Base-by-base conservation (phyloP, 192 early-diverging fungal species). In the Coemansia sp. region DNA sequence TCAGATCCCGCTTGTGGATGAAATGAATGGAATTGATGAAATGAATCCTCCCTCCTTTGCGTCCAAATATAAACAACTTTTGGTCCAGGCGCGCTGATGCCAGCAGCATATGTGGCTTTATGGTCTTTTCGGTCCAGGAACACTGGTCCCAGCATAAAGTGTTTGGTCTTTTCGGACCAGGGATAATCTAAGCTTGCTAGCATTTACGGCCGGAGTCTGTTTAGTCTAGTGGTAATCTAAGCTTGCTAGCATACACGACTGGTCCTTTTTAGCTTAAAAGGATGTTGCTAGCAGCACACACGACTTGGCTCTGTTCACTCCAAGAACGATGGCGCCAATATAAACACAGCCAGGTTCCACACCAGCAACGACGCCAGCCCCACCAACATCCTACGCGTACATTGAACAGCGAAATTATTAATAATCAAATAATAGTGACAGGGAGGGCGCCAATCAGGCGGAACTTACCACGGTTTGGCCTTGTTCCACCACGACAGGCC, bases 401-500 rank as follows among this genome's bases (percentile, higher is more conserved):
- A 22, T 14, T 2, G 21, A 17, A 46, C 28, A 44, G 6, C 6
- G 4, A 25, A 26, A 65, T 28, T 44, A 40, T 5, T 14, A 11
- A 38, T 21, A 21, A 42, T 21, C 2, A 42, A 59, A 38, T 44
- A 11, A 19, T 42, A 42, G 20, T 22, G 57, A 22, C 17, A 14
- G 44, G 42, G 19, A 23, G 40, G 42, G 34, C n/a, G 34, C 19
- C 28, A n/a, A 11, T 5, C 34, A 17, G 14, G n/a, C 17, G 28
- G 23, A 20, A 51, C 74, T 72, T 72, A 78, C 75, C 75, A 78
- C 72, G 69, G 66, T 58, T 66, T 68, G 48, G 70, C 59, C 21
- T 56, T 68, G 52, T 63, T 65, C 75, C 75, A 77, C 75, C 75
- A 78, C 25, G 75, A 63, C 15, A 66, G 66, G 12, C 75, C 70